A percentile compares a stretch with the other conserved stretches of the same genome.
These are phyloP conservation scores for Stagonosporopsis chrysanthemi DNA, from an alignment of 2,329 filamentous ascomycete species.

Conservation along the genomic window DNA sequence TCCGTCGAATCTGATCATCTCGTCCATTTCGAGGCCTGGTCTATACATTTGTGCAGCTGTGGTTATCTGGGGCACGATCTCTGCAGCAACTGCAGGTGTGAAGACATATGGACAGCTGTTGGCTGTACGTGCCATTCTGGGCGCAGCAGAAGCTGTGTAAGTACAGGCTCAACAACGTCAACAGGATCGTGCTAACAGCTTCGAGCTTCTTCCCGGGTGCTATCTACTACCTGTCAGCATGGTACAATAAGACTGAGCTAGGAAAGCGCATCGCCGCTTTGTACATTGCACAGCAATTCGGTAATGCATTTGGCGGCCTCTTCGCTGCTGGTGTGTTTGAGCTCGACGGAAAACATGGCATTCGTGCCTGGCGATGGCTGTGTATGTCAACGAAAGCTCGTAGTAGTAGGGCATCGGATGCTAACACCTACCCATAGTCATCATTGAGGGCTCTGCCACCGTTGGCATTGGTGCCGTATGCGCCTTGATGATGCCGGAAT, in stretches of 20 bases:
- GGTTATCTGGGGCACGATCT: conserved; percentile 31
- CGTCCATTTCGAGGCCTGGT: conserved; percentile 25
- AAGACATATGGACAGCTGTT: conserved; percentile 27
- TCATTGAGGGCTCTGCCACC: conserved; percentile 27
- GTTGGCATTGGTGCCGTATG: conserved; percentile 29
- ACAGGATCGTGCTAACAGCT: not conserved
- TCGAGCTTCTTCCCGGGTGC: conserved; percentile 65
- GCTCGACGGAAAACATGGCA: conserved; percentile 29
- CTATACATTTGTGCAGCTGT: conserved; percentile 30
- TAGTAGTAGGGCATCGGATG: too few species aligned
- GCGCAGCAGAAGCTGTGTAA: conserved; percentile 33
- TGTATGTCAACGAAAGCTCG: conserved; percentile 12
- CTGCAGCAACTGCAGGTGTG: conserved; percentile 27
- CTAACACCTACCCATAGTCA: conserved; percentile 5
- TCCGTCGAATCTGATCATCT: conserved; percentile 30
- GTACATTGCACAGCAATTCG: conserved; percentile 48
- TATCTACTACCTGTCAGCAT: conserved; percentile 67
- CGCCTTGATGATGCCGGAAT: conserved; percentile 31
- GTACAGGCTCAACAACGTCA: not conserved
- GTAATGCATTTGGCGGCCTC: conserved; percentile 52
- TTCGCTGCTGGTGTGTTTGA: conserved; percentile 48
- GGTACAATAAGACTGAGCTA: conserved; percentile 65
- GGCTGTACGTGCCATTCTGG: conserved; percentile 34
- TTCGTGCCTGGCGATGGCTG: conserved; percentile 42
- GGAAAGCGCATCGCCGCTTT: conserved; percentile 42